These are phyloP conservation scores for Boletus speciosus DNA, from an alignment of 768 basidiomycete species.

Conservation along the genomic window DNA sequence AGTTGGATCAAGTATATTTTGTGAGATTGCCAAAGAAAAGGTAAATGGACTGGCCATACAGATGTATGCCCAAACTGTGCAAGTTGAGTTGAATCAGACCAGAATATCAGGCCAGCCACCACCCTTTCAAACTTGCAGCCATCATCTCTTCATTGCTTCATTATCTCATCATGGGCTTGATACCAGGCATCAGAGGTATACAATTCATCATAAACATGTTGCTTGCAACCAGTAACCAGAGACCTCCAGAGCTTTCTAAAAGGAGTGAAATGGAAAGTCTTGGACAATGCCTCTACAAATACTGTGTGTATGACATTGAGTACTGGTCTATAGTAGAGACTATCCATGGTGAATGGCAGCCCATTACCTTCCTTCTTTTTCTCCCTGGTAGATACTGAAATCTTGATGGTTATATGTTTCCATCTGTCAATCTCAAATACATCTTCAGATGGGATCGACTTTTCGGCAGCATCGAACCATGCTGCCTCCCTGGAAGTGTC, in stretches of 20 bases:
- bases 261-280: slow-evolving; percentile 18
- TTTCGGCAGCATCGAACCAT: not conserved
- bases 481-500: not conserved
- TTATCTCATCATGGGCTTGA: not conserved
- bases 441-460: not conserved
- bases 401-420: no score
- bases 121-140: slow-evolving; percentile 5
- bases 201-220: not conserved
- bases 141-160: not conserved
- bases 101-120: slow-evolving; percentile 13
- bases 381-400: not conserved
- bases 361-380: slow-evolving; percentile 5
- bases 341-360: slow-evolving; percentile 23
- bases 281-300: slow-evolving; percentile 3
- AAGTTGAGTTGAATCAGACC: not conserved
- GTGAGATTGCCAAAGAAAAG: no score
- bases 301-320: slow-evolving; percentile 7
- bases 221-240: not conserved
- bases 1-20: no score
- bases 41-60: no score
- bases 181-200: not conserved
- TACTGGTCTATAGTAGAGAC: slow-evolving; percentile 23
- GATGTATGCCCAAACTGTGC: not conserved
- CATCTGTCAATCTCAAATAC: no score
- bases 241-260: not conserved